Base-by-base conservation (phyloP, 352 stramenopile genomes). In the Phytophthora constricta region DNA sequence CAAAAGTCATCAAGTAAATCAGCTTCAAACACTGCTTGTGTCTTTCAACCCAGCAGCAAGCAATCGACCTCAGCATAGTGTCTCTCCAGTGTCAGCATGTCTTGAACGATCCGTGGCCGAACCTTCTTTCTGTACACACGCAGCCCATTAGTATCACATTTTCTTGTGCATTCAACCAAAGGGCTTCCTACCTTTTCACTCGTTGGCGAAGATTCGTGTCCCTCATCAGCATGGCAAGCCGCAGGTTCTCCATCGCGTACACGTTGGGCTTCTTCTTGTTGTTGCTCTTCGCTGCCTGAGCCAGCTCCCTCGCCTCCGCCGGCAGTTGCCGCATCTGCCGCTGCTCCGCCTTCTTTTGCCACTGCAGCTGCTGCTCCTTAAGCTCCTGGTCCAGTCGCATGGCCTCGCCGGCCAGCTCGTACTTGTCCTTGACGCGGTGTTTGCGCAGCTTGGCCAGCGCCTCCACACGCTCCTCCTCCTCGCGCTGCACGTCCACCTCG, bases 41-140 rank as follows among this genome's bases (percentile, higher is more conserved):
- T 42, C 20, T 8, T 9, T 5, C 34, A 48, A 48, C 16, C 13
- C 25, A 13, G 5, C 33, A 37, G 33, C 11, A 34, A 20, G 3
- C 8, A 43, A 28, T 25, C 17, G 41, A 89, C 83, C 60, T 60
- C 53, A 42, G 73, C 58, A 17, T 90, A 90, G 14, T 68, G 73
- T 4, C 77, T 72, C 62, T 95, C 86, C 11, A 93, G 52, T 10
- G 78, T 31, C 25, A 95, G 66, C 82, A 95, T 86, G 54, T 95
- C 86, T 26, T 92, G 70, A 5, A 93, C 78, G 48, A 95, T 82
- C 3, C 76, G 79, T 7, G 86, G 86, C 13, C 70, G 75, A 25
- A 54, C 20, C 55, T 80, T 86, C 51, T 84, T 82, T 53, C 80
- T 93, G n/a, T n/a, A n/a, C n/a, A 33, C 13, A 59, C 22, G 26